Evolutionary conservation across 176 grass and related monocot genomes (phyloP), one percentile per base, ranked within the genome.

Genomic region (sorghum (Sorghum bicolor)): DNA sequence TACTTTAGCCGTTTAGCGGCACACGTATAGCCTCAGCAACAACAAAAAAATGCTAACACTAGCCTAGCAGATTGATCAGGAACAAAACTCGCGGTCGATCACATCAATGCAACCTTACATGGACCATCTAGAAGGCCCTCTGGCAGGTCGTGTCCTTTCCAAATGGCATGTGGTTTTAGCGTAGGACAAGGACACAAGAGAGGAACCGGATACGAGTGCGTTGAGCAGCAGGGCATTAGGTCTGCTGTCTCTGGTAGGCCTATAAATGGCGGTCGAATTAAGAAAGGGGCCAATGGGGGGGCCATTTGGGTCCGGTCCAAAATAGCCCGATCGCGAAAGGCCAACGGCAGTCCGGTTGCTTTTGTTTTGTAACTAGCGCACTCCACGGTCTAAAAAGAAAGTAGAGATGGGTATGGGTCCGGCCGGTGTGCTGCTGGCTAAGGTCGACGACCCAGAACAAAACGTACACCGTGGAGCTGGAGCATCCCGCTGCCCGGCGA

Each of bases 301-400:
- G 61, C 8, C 31, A 33, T 4, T 43, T 1, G 13, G 62, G 61
- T 63, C 64, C 48, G 53, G 24, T 70, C 64, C 34, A 55, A 55
- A 71, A 44, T 22, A 2, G 40, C 64, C 37, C 39, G 88, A 89
- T 52, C 5, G 77, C 31, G 87, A 89, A 70, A 89, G 77, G 74
- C 32, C 70, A 89, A 40, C 70, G 14, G 19, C 81, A 16, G 24
- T 12, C 15, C 44, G 53, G 30, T 72, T 79, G 70, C 77, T 70
- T 89, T 68, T 58, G 48, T 70, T 89, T 68, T 58, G 48, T 15
- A 10, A 38, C 73, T 76, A 19, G 19, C 1, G 47, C 47, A 25
- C 16, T 12, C 45, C 13, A 25, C 61, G 64, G 38, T 40, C 77
- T 52, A 22, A 22, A 29, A 63, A 20, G 1, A 64, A 41, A 28